Evolutionary conservation across 495 filamentous ascomycete genomes (phyloP), one percentile per base, ranked within the genome.

Genomic region (Coniosporium apollinis): DNA sequence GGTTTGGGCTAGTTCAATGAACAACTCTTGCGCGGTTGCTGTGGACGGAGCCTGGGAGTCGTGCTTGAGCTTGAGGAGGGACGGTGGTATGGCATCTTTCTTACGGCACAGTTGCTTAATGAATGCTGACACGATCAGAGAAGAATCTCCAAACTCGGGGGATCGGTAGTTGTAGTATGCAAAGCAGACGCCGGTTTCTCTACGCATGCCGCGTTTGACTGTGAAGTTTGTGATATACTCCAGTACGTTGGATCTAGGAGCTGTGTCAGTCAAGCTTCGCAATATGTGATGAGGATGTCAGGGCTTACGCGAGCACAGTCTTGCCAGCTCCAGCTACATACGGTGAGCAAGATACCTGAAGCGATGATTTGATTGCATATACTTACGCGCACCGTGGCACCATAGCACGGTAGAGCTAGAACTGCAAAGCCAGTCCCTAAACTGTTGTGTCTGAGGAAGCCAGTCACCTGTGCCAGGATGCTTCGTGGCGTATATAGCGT

Each of bases 31-130:
- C 16, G n/a, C 21, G 36, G 26, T 39, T 1, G 19, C 36, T 11
- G 36, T 31, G 3, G 36, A 39, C 31, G 29, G 2, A 22, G 10
- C 14, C 15, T 4, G 19, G 3, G 36, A 39, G 28, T 39, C 19
- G 5, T 33, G 3, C 28, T 39, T 39, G 15, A 37, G 30, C n/a
- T 37, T 30, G 10, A 42, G 33, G 10, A 34, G 32, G 5, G 5
- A 4, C 19, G 16, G 19, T 10, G 32, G 32, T 3, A 34, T 34
- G 16, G 13, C 3, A 10, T 40, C 37, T 40, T 24, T 40, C 15
- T 35, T 40, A 8, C 37, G 31, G 25, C 37, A 40, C 1, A 40
- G 16, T 24, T 40, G 37, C 18, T 40, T 40, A 6, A 40, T 40
- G 8, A 40, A 36, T 13, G 37, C 29, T 8, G 37, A 13, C 1